Evolutionary conservation across 805 yeast genomes (phyloP).

Genomic region (Kodamaea kaohsiungensis): DNA sequence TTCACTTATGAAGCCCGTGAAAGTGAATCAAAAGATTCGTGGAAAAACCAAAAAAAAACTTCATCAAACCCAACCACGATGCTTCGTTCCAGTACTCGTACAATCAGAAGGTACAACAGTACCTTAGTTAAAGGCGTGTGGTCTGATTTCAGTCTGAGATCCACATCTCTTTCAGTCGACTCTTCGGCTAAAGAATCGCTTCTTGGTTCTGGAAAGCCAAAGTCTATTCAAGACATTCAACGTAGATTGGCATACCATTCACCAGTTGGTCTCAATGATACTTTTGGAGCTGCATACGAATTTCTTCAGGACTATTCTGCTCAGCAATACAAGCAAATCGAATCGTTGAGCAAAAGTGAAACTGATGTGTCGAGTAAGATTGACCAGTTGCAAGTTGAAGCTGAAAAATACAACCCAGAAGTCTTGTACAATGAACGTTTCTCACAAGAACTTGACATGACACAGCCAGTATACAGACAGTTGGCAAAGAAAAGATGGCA

Average conservation of each 20-base stretch:
- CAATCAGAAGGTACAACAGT: not conserved
- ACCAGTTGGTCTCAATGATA: slow-evolving; percentile 69
- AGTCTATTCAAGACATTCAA: slow-evolving; percentile 44
- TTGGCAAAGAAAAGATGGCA: slow-evolving; percentile 74
- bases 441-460: slow-evolving; percentile 56
- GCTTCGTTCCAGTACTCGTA: slow-evolving; percentile 5
- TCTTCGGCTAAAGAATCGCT: slow-evolving; percentile 21
- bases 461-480: slow-evolving; percentile 78
- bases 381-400: slow-evolving; percentile 47
- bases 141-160: slow-evolving; percentile 34
- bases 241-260: slow-evolving; percentile 58
- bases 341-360: slow-evolving; percentile 31
- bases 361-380: slow-evolving; percentile 16
- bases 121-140: slow-evolving; percentile 24
- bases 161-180: slow-evolving; percentile 17
- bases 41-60: not conserved
- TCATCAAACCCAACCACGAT: slow-evolving; percentile 2
- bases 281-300: slow-evolving; percentile 69
- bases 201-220: slow-evolving; percentile 35
- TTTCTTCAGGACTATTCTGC: slow-evolving; percentile 53
- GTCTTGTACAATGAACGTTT: slow-evolving; percentile 67
- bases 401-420: slow-evolving; percentile 82
- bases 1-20: not conserved
- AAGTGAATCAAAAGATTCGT: not conserved
- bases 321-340: slow-evolving; percentile 39